Evolutionary conservation across 495 filamentous ascomycete species (phyloP).

Genomic region (Rhypophila decipiens): DNA sequence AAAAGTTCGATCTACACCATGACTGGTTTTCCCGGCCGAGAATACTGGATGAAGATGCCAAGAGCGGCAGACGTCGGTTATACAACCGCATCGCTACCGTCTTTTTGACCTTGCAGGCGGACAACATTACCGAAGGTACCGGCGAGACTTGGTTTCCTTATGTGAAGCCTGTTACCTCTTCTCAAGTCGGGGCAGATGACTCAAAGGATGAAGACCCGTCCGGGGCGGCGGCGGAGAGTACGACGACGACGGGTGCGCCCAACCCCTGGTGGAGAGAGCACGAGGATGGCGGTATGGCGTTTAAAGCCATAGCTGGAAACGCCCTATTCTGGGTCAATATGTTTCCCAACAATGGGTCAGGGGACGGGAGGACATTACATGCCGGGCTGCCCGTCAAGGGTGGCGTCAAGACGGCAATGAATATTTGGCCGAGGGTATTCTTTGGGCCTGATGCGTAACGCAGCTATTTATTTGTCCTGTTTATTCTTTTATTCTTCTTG

Average conservation of each 20-base stretch:
- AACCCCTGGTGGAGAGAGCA: slow-evolving; percentile 25
- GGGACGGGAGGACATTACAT: slow-evolving; percentile 38
- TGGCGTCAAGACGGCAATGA: slow-evolving; percentile 45
- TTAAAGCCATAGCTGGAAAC: slow-evolving; percentile 39
- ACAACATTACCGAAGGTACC: slow-evolving; percentile 20
- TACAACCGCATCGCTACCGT: slow-evolving; percentile 39
- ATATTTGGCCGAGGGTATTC: slow-evolving; percentile 44
- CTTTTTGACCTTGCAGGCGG: slow-evolving; percentile 31
- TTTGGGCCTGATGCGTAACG: slow-evolving; percentile 20
- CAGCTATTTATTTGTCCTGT: no score
- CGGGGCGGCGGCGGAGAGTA: slow-evolving; percentile 4
- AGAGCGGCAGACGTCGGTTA: slow-evolving; percentile 16
- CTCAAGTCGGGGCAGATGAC: not conserved
- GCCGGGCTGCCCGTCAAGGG: slow-evolving; percentile 39
- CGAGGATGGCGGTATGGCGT: slow-evolving; percentile 40
- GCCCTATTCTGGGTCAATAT: slow-evolving; percentile 48
- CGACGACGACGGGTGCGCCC: slow-evolving; percentile 3
- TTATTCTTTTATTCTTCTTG: no score
- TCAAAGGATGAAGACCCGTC: no score
- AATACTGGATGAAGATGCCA: slow-evolving; percentile 14
- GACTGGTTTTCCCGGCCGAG: slow-evolving; percentile 38
- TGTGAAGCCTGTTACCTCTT: slow-evolving; percentile 17
- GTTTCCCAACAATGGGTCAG: slow-evolving; percentile 29
- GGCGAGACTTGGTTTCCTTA: slow-evolving; percentile 41
- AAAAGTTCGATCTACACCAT: slow-evolving; percentile 37